phyloP scores from a whole-genome alignment of 1,284 basidiomycete species.

The Schizophyllum amplum region DNA sequence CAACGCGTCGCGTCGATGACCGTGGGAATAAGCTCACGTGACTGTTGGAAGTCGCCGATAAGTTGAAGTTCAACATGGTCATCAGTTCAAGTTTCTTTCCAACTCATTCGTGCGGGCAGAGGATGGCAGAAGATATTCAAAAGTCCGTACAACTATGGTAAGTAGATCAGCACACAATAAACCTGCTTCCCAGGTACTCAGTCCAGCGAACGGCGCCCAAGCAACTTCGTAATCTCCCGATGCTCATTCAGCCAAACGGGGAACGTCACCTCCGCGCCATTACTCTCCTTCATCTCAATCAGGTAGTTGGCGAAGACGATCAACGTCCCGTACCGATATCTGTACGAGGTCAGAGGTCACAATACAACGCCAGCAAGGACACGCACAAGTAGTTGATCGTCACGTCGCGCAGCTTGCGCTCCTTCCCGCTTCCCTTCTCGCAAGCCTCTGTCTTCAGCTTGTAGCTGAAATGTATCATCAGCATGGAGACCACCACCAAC shows the following conservation, averaged over 20 bases:
- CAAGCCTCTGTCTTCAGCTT: conserved; percentile 85
- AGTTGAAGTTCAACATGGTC: too few relatives aligned
- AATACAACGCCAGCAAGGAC: conserved; percentile 1
- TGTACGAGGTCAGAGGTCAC: conserved; percentile 19
- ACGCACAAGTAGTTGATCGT: conserved; percentile 81
- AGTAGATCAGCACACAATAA: too few relatives aligned
- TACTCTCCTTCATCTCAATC: conserved; percentile 62
- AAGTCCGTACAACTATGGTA: too few relatives aligned
- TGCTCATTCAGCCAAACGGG: conserved; percentile 78
- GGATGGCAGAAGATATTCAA: too few relatives aligned
- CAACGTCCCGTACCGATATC: conserved; percentile 82
- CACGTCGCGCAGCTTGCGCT: conserved; percentile 64
- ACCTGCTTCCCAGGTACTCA: too few relatives aligned
- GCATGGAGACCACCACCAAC: conserved; percentile 2
- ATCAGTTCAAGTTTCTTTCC: too few relatives aligned
- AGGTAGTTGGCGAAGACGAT: conserved; percentile 96
- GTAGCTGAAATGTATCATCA: conserved; percentile 46
- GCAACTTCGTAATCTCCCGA: conserved; percentile 76
- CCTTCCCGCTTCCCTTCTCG: conserved; percentile 71
- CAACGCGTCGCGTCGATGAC: too few relatives aligned
- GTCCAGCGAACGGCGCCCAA: conserved; percentile 71
- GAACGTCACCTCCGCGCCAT: conserved; percentile 47
- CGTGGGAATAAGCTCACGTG: too few relatives aligned
- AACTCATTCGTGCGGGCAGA: too few relatives aligned
- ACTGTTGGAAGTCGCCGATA: too few relatives aligned